Base-by-base conservation (phyloP, 768 basidiomycete genomes). In the Kwoniella newhampshirensis region DNA sequence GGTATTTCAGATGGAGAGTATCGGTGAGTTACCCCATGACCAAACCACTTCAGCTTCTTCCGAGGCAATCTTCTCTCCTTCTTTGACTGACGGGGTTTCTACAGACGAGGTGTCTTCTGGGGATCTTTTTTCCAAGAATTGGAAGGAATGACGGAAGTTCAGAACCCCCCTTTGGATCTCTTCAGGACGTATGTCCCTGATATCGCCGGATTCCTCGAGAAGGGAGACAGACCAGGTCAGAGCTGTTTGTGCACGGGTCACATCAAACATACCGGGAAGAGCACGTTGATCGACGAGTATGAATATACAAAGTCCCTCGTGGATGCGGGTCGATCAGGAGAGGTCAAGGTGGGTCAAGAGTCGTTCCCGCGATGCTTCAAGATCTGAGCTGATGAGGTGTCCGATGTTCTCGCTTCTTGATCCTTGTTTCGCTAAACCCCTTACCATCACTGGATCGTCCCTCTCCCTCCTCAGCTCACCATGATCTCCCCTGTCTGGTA, bases 401-500 rank as follows among this genome's bases (percentile, higher is more conserved):
- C 13, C 32, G 32, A 6, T 32, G 7, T 32, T 32, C 32, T 32
- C 32, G 6, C 32, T 32, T 6, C 32, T 6, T 6, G 7, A 32
- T 32, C 32, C 13, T 32, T 13, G 13, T 32, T 13, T n/a, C n/a
- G n/a, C n/a, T n/a, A n/a, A n/a, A n/a, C n/a, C n/a, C n/a, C n/a
- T n/a, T n/a, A n/a, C n/a, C n/a, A n/a, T n/a, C 32, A 32, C 32
- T 6, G 7, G 6, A 6, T 32, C 13, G 32, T 6, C 32, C 32
- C 13, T 6, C 32, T n/a, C 40, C 40, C 7, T n/a, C 5, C 40
- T 7, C 21, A 41, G 44, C 44, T 46, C 44, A 46, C 44, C 21
- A 46, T 46, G 44, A 46, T 46, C 44, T 46, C 44, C 44, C 44
- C 44, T 17, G 44, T 46, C 4, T 46, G 44, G 44, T 46, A 46